A percentile compares a stretch with the other conserved stretches of the same genome.
These are phyloP conservation scores for Rhizopogon vinicolor DNA, from an alignment of 768 basidiomycete genomes.

Conservation along the genomic window DNA sequence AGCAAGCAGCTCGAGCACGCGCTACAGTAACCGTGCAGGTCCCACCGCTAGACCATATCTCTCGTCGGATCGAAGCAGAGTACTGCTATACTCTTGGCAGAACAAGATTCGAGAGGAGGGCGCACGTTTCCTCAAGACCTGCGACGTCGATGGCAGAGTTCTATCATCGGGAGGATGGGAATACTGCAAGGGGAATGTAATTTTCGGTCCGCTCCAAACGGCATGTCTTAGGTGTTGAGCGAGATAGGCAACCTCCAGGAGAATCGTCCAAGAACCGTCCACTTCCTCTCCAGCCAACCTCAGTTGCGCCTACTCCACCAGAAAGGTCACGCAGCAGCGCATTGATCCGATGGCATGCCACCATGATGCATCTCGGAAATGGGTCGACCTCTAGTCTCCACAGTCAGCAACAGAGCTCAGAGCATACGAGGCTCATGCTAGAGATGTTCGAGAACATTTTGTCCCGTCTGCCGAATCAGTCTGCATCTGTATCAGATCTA, in stretches of 20 bases:
- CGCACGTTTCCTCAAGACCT: constrained; percentile 31
- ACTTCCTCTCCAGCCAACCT: constrained; percentile 11
- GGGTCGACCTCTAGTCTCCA: constrained; percentile 9
- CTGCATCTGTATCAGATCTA: constrained; percentile 46
- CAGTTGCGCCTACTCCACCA: constrained; percentile 7
- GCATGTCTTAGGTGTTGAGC: constrained; percentile 10
- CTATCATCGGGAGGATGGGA: constrained; percentile 20
- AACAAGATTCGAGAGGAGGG: constrained; percentile 19
- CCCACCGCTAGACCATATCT: constrained; percentile 16
- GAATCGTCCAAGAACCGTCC: constrained; percentile 10
- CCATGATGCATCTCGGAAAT: constrained; percentile 14
- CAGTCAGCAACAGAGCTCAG: constrained; percentile 27
- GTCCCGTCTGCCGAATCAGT: constrained; percentile 45
- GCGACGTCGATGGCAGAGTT: constrained; percentile 56
- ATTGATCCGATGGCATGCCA: constrained; percentile 9
- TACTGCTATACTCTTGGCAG: constrained; percentile 8
- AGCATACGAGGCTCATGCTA: constrained; percentile 67
- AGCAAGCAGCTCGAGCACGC: constrained; percentile 18
- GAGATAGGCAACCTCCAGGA: constrained; percentile 17
- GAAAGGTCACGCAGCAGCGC: constrained; percentile 11
- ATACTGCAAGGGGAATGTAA: constrained; percentile 5
- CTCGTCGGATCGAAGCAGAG: constrained; percentile 22
- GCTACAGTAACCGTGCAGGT: constrained; percentile 10
- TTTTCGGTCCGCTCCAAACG: constrained; percentile 18
- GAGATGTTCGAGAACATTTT: constrained; percentile 75